Percentiles rank a stretch among this genome's conserved stretches.
phyloP scores from a whole-genome alignment of 352 stramenopile species.

The Phytophthora palmivora region DNA sequence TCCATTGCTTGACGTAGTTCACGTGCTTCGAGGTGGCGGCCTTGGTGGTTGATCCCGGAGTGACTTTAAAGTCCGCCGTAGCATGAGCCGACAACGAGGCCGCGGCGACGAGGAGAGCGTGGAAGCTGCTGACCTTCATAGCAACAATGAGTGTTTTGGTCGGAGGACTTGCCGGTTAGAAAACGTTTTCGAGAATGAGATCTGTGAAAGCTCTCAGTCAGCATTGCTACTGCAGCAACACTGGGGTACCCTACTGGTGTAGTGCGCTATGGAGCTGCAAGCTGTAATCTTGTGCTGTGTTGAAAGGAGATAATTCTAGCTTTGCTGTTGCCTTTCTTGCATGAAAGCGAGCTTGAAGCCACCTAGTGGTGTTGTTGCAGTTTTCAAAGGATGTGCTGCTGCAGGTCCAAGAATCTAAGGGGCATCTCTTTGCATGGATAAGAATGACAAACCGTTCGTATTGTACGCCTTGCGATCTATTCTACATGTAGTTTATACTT shows the following conservation, averaged over 20 bases:
- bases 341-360: not conserved
- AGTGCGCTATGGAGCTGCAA: not conserved
- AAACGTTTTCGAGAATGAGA: conserved; percentile 31
- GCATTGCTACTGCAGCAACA: no score
- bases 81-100: conserved; percentile 14
- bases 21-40: conserved; percentile 15
- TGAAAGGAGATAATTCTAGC: conserved; percentile 6
- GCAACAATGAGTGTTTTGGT: not conserved
- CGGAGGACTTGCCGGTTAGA: conserved; percentile 3
- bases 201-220: no score
- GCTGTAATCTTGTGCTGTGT: conserved; percentile 23
- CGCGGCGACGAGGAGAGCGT: conserved; percentile 17
- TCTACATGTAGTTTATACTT: no score
- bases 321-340: conserved; percentile 14
- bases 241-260: no score
- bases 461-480: no score
- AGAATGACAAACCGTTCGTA: not conserved
- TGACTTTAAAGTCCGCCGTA: conserved; percentile 27
- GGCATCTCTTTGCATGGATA: not conserved
- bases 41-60: conserved; percentile 8
- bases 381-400: conserved; percentile 20
- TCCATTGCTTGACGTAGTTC: conserved; percentile 36
- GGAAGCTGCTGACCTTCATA: conserved; percentile 30
- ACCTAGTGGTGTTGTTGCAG: not conserved
- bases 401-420: conserved; percentile 4